Conservation (phyloP, 2,329 filamentous ascomycete genomes). For the Alternaria metachromatica region DNA sequence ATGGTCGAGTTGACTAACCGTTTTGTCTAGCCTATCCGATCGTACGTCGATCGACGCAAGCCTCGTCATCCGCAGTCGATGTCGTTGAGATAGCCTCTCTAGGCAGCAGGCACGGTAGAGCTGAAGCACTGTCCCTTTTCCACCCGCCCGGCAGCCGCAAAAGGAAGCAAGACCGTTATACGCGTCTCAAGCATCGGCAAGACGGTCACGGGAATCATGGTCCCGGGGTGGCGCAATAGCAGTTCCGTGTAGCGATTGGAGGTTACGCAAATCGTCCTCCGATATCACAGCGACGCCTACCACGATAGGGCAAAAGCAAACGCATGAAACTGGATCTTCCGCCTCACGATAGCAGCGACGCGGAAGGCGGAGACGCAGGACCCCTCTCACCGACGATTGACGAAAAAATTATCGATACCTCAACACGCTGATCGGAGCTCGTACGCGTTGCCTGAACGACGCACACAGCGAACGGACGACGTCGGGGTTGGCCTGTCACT, state of each 20-base stretch:
- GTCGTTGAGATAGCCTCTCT: slow-evolving; percentile 24
- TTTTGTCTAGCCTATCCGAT: not conserved
- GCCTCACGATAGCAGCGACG: slow-evolving; percentile 8
- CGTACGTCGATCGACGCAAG: slow-evolving; percentile 4
- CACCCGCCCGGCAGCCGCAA: slow-evolving; percentile 10
- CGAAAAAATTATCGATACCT: slow-evolving; percentile 1
- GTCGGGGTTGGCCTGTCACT: slow-evolving; percentile 9
- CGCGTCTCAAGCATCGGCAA: slow-evolving; percentile 9
- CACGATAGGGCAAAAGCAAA: slow-evolving; percentile 6
- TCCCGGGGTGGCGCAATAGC: slow-evolving; percentile 2
- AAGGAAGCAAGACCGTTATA: slow-evolving; percentile 14
- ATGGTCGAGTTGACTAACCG: not conserved
- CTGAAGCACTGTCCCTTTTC: slow-evolving; percentile 10
- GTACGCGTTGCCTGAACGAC: slow-evolving; percentile 22
- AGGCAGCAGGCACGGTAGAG: slow-evolving; percentile 22
- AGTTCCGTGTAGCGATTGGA: slow-evolving; percentile 9
- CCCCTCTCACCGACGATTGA: slow-evolving; percentile 2
- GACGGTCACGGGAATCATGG: slow-evolving; percentile 3
- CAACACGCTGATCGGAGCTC: slow-evolving; percentile 3
- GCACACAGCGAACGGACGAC: not conserved
- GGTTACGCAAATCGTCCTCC: not conserved
- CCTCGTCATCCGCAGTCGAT: slow-evolving; percentile 1
- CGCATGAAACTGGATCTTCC: slow-evolving; percentile 9
- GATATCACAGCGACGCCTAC: not conserved
- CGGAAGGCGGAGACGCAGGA: slow-evolving; percentile 8